Evolutionary conservation across 495 filamentous ascomycete species (phyloP).

Genomic region (Aspergillus ostianus): DNA sequence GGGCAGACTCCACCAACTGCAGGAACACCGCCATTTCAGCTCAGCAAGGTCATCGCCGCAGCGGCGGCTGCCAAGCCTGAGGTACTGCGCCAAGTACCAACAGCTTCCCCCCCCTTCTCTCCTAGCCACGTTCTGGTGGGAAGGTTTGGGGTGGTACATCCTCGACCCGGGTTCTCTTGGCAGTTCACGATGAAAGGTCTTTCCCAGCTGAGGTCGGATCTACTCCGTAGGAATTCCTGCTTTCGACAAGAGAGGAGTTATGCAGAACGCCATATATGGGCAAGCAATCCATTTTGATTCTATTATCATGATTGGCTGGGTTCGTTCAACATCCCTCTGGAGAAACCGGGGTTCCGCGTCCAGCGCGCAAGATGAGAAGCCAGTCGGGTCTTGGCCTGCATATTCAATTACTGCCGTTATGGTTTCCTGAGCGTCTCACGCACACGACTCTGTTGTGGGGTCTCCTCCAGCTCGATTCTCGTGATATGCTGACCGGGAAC

Average conservation of each 20-base stretch:
- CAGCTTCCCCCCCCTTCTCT: constrained; percentile 16
- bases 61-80: constrained; percentile 22
- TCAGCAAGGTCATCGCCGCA: constrained; percentile 11
- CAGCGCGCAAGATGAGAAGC: not conserved
- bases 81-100: constrained; percentile 22
- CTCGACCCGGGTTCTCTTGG: constrained; percentile 4
- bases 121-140: constrained; percentile 27
- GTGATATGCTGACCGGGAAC: constrained; percentile 82
- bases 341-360: not conserved
- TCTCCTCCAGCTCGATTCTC: constrained; percentile 85
- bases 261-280: not conserved
- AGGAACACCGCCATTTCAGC: constrained; percentile 28
- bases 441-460: constrained; percentile 25
- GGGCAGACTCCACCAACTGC: constrained; percentile 17
- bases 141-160: constrained; percentile 12
- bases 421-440: constrained; percentile 24
- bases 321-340: not conserved
- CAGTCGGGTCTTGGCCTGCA: constrained; percentile 1
- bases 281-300: not conserved
- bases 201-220: not conserved
- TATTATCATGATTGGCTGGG: not conserved
- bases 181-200: not conserved
- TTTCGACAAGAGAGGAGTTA: not conserved
- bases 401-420: constrained; percentile 4
- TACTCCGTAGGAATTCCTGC: not conserved